Evolutionary conservation across 1,284 basidiomycete genomes (phyloP).

Genomic region (Ganoderma multipileum): DNA sequence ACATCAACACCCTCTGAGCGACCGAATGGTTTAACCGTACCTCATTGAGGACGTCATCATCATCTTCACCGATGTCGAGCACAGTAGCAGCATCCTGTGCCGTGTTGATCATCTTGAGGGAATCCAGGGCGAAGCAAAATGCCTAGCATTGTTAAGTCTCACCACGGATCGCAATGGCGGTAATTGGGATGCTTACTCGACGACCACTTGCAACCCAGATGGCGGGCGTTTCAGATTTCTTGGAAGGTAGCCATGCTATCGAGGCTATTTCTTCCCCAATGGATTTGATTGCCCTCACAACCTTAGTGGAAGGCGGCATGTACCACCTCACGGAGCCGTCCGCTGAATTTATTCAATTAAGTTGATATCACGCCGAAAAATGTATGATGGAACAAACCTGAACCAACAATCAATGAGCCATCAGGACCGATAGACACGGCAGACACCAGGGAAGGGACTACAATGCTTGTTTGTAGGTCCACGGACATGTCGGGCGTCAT

Average conservation of each 20-base stretch:
- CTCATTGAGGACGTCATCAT: conserved; percentile 73
- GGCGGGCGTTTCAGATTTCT: conserved; percentile 47
- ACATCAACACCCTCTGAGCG: conserved; percentile 9
- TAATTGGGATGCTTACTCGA: conserved; percentile 46
- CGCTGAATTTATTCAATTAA: conserved; percentile 45
- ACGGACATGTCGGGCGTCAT: conserved; percentile 2
- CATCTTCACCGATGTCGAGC: conserved; percentile 55
- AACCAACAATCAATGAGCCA: conserved; percentile 33
- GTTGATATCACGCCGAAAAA: neutral
- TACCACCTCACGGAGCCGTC: conserved; percentile 78
- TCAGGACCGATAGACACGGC: conserved; percentile 28
- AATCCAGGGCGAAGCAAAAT: conserved; percentile 33
- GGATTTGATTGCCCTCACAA: conserved; percentile 67
- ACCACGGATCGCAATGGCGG: neutral
- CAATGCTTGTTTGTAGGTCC: conserved; percentile 20
- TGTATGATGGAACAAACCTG: conserved; percentile 27
- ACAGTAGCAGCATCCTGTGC: conserved; percentile 52
- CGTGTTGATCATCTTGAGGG: conserved; percentile 33
- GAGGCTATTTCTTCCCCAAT: conserved; percentile 67
- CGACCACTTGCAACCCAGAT: conserved; percentile 70
- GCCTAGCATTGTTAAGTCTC: conserved; percentile 24
- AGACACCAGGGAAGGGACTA: conserved; percentile 33
- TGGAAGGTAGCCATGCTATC: conserved; percentile 51
- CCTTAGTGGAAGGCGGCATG: conserved; percentile 61
- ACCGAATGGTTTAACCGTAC: conserved; percentile 44